These are phyloP conservation scores for Periconia sp. DNA, from an alignment of 2,329 filamentous ascomycete genomes.

Conservation along the genomic window DNA sequence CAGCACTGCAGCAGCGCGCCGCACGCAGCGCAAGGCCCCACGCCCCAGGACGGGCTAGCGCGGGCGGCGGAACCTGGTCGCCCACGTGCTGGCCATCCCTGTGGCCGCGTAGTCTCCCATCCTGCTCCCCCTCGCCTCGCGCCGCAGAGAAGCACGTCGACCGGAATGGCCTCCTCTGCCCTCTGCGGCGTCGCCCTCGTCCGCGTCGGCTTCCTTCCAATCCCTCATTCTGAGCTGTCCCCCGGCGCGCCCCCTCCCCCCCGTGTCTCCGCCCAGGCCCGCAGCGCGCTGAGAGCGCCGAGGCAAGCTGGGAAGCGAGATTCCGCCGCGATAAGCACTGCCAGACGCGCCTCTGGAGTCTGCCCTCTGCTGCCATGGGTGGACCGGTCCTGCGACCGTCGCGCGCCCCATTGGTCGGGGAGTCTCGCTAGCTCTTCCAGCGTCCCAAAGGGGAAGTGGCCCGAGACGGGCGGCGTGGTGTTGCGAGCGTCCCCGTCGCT, in stretches of 20 bases:
- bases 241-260: neutral
- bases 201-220: neutral
- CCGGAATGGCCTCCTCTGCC: neutral
- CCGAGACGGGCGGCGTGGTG: constrained; percentile 16
- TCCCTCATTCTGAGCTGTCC: neutral
- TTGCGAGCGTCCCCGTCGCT: no score
- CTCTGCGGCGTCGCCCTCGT: neutral
- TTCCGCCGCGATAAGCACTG: constrained; percentile 22
- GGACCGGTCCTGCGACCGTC: neutral
- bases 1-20: no score
- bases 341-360: constrained; percentile 7
- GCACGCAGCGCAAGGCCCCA: constrained; percentile 1
- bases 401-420: constrained; percentile 17
- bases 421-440: constrained; percentile 9
- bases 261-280: no score
- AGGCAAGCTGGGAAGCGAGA: constrained; percentile 11
- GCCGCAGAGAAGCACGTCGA: neutral
- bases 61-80: neutral
- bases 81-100: constrained; percentile 5
- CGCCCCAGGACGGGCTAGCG: constrained; percentile 1
- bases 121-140: constrained; percentile 1
- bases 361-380: neutral
- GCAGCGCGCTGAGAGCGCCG: no score
- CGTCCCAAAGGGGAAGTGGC: constrained; percentile 22
- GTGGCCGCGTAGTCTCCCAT: neutral